Percentiles rank a stretch among this genome's conserved stretches.
These are phyloP conservation scores for Fusarium camptoceras DNA, from an alignment of 2,329 filamentous ascomycete species.

Conservation along the genomic window DNA sequence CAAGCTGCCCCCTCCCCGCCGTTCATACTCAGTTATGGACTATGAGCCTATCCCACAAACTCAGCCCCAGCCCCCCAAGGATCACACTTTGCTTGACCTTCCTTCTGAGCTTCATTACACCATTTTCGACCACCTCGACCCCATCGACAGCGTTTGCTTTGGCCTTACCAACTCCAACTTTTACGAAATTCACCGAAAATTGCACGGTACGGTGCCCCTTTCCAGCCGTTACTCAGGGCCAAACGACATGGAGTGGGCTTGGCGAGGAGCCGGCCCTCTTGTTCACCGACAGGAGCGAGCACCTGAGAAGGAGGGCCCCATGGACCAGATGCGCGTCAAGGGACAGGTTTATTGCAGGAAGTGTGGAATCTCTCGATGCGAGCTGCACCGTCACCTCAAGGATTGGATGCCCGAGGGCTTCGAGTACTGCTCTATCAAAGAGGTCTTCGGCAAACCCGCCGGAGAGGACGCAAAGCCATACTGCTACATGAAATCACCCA, in stretches of 20 bases:
- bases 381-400: constrained; percentile 71
- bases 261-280: constrained; percentile 65
- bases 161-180: constrained; percentile 69
- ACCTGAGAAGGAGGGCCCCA: constrained; percentile 42
- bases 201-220: constrained; percentile 68
- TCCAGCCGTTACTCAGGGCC: constrained; percentile 68
- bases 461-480: constrained; percentile 59
- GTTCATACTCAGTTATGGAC: constrained; percentile 71
- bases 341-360: constrained; percentile 73
- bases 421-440: constrained; percentile 71
- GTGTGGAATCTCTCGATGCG: constrained; percentile 70
- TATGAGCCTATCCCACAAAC: constrained; percentile 62
- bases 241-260: constrained; percentile 73
- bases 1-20: constrained; percentile 60
- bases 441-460: constrained; percentile 66
- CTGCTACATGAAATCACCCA: constrained; percentile 71
- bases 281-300: constrained; percentile 47
- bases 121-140: constrained; percentile 72
- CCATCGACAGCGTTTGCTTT: constrained; percentile 72
- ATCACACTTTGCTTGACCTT: constrained; percentile 63
- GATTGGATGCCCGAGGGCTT: constrained; percentile 67
- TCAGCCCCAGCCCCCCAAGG: constrained; percentile 60
- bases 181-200: constrained; percentile 68
- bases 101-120: constrained; percentile 70
- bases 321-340: constrained; percentile 63